phyloP scores from a whole-genome alignment of 2,329 filamentous ascomycete species.

The Aureobasidium sp. region DNA sequence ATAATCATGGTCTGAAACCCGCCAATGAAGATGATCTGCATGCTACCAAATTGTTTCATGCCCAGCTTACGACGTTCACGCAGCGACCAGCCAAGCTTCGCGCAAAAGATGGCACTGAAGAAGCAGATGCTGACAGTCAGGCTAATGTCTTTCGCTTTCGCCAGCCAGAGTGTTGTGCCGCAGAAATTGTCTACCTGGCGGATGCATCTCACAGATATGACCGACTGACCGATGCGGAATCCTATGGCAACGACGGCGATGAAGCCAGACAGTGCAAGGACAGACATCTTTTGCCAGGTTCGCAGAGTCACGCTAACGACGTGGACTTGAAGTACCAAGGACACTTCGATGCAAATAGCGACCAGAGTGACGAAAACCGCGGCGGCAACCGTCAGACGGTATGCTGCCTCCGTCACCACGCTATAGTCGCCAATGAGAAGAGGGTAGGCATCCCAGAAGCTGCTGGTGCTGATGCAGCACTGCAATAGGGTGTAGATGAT shows the following conservation, averaged over 20 bases:
- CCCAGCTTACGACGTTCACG: slow-evolving; percentile 49
- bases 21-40: slow-evolving; percentile 63
- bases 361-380: slow-evolving; percentile 48
- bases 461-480: slow-evolving; percentile 53
- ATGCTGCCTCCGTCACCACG: slow-evolving; percentile 18
- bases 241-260: slow-evolving; percentile 47
- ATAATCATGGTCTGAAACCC: slow-evolving; percentile 59
- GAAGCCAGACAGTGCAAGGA: slow-evolving; percentile 43
- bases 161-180: slow-evolving; percentile 21
- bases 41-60: slow-evolving; percentile 54
- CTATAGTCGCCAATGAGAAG: slow-evolving; percentile 40
- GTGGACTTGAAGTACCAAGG: slow-evolving; percentile 56
- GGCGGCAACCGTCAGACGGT: slow-evolving; percentile 37
- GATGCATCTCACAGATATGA: slow-evolving; percentile 38
- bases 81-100: slow-evolving; percentile 55
- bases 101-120: slow-evolving; percentile 56
- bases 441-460: slow-evolving; percentile 56
- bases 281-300: slow-evolving; percentile 37
- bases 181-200: slow-evolving; percentile 17
- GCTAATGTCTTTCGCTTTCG: slow-evolving; percentile 36
- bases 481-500: slow-evolving; percentile 53
- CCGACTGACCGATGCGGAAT: slow-evolving; percentile 47
- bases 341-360: slow-evolving; percentile 49
- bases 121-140: slow-evolving; percentile 53
- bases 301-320: slow-evolving; percentile 51